These are phyloP conservation scores for Geranium rotundifolium DNA, from an alignment of 345 rosid species.

Conservation along the genomic window DNA sequence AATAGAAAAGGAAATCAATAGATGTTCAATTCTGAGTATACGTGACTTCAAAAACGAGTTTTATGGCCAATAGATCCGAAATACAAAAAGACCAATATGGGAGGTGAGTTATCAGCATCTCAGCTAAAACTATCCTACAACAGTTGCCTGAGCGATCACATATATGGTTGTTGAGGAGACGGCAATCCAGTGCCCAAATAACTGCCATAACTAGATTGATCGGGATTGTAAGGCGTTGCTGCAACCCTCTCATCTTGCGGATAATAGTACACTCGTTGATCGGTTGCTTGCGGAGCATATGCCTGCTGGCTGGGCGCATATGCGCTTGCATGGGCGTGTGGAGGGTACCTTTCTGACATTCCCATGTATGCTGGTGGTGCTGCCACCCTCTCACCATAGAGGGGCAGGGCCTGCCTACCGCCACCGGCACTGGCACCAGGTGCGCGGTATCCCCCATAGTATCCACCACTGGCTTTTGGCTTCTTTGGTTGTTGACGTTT, in stretches of 20 bases:
- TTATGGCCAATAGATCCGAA: no score
- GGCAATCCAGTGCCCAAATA: constrained; percentile 22
- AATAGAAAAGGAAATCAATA: no score
- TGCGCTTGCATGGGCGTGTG: no score
- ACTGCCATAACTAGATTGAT: constrained; percentile 19
- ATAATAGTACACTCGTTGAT: constrained; percentile 32
- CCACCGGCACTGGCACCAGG: constrained; percentile 7
- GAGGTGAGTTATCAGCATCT: no score
- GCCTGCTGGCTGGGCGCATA: constrained; percentile 24
- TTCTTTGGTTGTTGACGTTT: constrained; percentile 31
- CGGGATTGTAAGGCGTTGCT: constrained; percentile 16
- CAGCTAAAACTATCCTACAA: no score
- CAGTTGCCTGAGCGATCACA: constrained; percentile 9
- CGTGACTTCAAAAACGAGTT: no score
- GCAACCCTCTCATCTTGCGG: constrained; percentile 18
- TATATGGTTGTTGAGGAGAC: constrained; percentile 26
- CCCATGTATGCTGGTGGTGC: constrained; percentile 9
- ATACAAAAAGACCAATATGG: no score
- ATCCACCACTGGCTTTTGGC: constrained; percentile 24
- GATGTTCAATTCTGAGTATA: no score
- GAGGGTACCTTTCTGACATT: constrained; percentile 25
- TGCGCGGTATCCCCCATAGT: constrained; percentile 26
- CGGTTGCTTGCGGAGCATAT: constrained; percentile 26
- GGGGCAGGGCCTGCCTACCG: constrained; percentile 25
- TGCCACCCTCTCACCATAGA: constrained; percentile 5